Conservation (phyloP, 306 rosid species). For the Mimosa pudica region DNA sequence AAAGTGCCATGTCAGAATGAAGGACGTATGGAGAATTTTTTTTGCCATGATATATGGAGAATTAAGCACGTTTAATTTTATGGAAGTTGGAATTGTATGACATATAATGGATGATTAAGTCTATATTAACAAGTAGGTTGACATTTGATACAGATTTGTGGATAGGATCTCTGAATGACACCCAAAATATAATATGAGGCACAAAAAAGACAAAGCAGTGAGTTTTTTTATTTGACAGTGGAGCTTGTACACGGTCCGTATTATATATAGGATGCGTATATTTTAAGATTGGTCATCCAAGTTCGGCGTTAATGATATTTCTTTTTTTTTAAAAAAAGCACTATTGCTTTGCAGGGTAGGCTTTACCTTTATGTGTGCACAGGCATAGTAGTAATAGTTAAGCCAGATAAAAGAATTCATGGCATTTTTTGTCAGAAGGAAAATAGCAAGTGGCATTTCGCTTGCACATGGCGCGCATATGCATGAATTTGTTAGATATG, state of each 20-base stretch:
- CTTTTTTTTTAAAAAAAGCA: too few relatives aligned
- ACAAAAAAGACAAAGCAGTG: conserved; percentile 1
- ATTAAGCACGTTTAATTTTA: background rate
- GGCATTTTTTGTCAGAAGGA: background rate
- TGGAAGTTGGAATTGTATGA: background rate
- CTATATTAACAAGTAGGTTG: background rate
- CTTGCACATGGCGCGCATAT: background rate
- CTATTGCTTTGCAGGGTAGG: background rate
- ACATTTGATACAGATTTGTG: background rate
- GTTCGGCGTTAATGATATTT: too few relatives aligned
- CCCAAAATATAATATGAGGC: background rate
- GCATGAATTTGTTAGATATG: conserved; percentile 6
- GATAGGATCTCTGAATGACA: background rate
- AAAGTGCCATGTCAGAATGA: conserved; percentile 7
- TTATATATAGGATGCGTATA: too few relatives aligned
- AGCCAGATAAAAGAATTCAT: background rate
- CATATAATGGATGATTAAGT: background rate
- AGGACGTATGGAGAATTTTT: too few relatives aligned
- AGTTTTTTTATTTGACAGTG: background rate
- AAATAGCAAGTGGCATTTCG: background rate
- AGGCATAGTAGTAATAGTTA: background rate
- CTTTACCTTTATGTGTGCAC: background rate
- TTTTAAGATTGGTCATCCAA: too few relatives aligned
- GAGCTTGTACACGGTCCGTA: background rate
- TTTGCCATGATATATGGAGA: background rate